Conservation (phyloP, 176 grass and related monocot species). For the Musa acuminata region DNA sequence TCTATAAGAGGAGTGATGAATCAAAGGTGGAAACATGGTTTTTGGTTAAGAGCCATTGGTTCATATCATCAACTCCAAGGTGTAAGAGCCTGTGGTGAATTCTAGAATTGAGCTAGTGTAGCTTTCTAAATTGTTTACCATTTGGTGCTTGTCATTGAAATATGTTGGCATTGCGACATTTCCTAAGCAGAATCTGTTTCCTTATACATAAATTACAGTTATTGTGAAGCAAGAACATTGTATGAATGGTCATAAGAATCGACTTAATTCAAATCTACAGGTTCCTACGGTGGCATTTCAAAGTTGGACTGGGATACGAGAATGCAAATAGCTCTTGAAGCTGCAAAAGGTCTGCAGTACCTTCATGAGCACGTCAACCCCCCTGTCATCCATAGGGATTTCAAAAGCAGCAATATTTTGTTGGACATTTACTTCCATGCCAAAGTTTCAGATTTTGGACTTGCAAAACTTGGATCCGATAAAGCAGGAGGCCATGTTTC, state of each 20-base stretch:
- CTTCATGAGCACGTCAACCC: slow-evolving; percentile 82
- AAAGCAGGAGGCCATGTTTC: slow-evolving; percentile 95
- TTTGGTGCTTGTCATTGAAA: not conserved
- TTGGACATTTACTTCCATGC: slow-evolving; percentile 83
- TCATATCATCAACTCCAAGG: no score
- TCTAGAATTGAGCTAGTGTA: no score
- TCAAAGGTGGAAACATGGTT: not conserved
- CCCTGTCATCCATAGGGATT: slow-evolving; percentile 90
- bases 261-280: slow-evolving; percentile 23
- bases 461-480: slow-evolving; percentile 94
- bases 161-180: not conserved
- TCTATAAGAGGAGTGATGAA: not conserved
- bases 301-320: slow-evolving; percentile 86
- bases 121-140: no score
- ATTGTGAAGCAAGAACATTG: not conserved
- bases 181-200: not conserved
- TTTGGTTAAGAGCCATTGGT: not conserved
- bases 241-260: not conserved
- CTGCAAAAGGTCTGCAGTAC: slow-evolving; percentile 93
- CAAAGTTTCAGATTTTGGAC: slow-evolving; percentile 91
- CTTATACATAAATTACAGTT: not conserved
- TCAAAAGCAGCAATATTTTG: slow-evolving; percentile 99
- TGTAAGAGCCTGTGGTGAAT: no score
- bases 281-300: slow-evolving; percentile 62
- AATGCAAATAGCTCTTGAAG: slow-evolving; percentile 93